Evolutionary conservation across 1,284 basidiomycete species (phyloP).

Genomic region (Malassezia vespertilionis): DNA sequence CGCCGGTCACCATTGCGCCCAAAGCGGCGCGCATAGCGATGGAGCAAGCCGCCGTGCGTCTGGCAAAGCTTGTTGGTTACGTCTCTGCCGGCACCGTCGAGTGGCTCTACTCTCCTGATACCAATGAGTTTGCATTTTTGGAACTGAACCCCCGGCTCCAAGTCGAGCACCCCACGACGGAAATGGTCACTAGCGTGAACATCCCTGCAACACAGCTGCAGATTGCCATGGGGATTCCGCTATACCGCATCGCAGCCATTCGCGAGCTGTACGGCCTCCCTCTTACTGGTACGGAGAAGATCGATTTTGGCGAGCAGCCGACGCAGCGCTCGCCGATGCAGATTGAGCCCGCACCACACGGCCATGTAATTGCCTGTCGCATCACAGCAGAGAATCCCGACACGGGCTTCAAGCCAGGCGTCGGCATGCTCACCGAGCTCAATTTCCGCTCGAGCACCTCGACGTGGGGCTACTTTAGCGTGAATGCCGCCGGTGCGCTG

Average conservation of each 20-base stretch:
- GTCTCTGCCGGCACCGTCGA: conserved; percentile 98
- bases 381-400: conserved; percentile 99
- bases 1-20: conserved; percentile 86
- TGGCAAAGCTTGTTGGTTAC: conserved; percentile 96
- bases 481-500: conserved; percentile 83
- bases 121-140: conserved; percentile 91
- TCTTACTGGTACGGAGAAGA: conserved; percentile 31
- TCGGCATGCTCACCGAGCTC: conserved; percentile 88
- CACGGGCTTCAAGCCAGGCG: conserved; percentile 99
- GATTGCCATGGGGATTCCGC: conserved; percentile 93
- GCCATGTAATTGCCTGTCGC: conserved; percentile 96
- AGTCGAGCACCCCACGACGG: conserved; percentile 91
- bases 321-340: conserved; percentile 63
- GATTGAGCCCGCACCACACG: conserved; percentile 87
- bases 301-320: conserved; percentile 77
- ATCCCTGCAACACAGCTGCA: conserved; percentile 94
- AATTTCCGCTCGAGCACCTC: conserved; percentile 94
- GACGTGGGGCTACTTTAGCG: conserved; percentile 93
- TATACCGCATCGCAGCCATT: conserved; percentile 91
- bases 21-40: conserved; percentile 70
- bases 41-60: conserved; percentile 94
- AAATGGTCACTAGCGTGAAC: conserved; percentile 98
- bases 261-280: conserved; percentile 74
- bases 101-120: conserved; percentile 88
- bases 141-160: conserved; percentile 99